Evolutionary conservation across 1,284 basidiomycete genomes (phyloP).

Genomic region (Cutaneotrichosporon arboriforme): DNA sequence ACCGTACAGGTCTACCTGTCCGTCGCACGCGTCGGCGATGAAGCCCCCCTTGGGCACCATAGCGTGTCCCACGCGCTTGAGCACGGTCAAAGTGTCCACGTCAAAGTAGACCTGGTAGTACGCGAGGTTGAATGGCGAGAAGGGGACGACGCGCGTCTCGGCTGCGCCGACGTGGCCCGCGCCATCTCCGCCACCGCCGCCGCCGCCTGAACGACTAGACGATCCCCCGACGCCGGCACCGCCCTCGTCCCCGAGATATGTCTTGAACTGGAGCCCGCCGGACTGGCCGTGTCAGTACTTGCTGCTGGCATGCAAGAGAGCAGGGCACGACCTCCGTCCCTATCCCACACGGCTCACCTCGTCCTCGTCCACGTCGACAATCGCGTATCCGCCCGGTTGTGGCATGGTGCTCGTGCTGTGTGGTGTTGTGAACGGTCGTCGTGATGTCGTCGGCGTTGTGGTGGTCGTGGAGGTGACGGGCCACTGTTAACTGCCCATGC

Average conservation of each 20-base stretch:
- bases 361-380: slow-evolving; percentile 46
- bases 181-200: neutral
- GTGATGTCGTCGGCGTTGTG: neutral
- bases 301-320: neutral
- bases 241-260: slow-evolving; percentile 24
- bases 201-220: neutral
- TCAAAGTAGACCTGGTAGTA: slow-evolving; percentile 52
- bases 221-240: neutral
- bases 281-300: slow-evolving; percentile 1
- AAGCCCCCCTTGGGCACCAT: slow-evolving; percentile 50
- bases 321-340: no score
- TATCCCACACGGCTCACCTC: no score
- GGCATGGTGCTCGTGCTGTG: no score
- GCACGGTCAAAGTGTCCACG: slow-evolving; percentile 48
- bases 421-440: slow-evolving; percentile 6
- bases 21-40: slow-evolving; percentile 48
- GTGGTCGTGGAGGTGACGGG: no score
- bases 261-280: slow-evolving; percentile 45
- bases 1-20: slow-evolving; percentile 54
- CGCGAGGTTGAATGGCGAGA: slow-evolving; percentile 48
- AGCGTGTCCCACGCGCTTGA: slow-evolving; percentile 47
- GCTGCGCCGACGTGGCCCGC: neutral
- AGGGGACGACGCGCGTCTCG: slow-evolving; percentile 27
- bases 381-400: slow-evolving; percentile 36
- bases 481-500: no score